Base-by-base conservation (phyloP, 2,329 filamentous ascomycete genomes). In the Dactylonectria macrodidyma region DNA sequence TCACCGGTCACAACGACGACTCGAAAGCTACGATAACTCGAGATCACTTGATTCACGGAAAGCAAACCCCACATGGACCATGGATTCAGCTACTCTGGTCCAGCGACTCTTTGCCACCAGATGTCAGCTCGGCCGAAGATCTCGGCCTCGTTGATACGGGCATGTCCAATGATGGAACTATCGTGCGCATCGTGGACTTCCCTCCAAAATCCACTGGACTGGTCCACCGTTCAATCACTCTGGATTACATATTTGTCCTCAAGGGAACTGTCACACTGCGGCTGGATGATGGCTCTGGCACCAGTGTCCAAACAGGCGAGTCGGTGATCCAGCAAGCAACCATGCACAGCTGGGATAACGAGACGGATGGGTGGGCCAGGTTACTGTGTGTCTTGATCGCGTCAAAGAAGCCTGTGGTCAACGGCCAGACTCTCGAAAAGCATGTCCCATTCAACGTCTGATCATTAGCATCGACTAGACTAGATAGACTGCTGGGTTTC, bases 281-380 rank as follows among this genome's bases (percentile, higher is more conserved):
- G 7, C 51, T 55, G 9, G 51, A 55, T 34, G 51, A 55, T 38
- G 51, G 51, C 16, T 55, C 51, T n/a, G 16, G 51, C 4, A 55
- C 51, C 11, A 33, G 9, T 3, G 26, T 38, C 26, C 16, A 55
- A 3, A 19, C 12, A 22, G 51, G 51, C 14, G 51, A 55, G 2
- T 36, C 51, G 12, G 51, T 34, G 5, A 34, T 55, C 19, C 26
- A 34, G 10, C 51, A 55, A 22, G 51, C 51, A 19, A 34, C 26
- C 5, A 55, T 55, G 51, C 51, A 55, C 33, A 26, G 54, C 10
- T 46, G 54, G 54, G 38, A 46, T 44, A 57, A 57, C 26, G 54
- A 57, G 33, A 24, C 34, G 3, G 10, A 44, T 11, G 54, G 46
- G 33, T 57, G 54, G 54, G 54, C 54, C 22, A 44, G 54, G 9